Conservation (phyloP, 352 stramenopile species). For the Pythium myriotylum region DNA sequence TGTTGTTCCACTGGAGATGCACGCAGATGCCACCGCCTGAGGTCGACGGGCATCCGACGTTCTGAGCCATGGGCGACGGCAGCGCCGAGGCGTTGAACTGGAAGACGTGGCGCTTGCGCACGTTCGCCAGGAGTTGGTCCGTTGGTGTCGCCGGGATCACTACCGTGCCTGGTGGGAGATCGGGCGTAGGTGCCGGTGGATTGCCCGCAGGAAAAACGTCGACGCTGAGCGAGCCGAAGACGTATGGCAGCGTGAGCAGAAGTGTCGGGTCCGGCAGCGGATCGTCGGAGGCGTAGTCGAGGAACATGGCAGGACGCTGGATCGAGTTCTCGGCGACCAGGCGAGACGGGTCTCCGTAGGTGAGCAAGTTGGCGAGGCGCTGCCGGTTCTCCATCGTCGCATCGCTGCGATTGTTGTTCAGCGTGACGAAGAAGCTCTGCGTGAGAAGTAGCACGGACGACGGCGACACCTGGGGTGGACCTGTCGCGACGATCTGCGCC, state of each 20-base stretch:
- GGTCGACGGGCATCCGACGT: background rate
- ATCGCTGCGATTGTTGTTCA: slow-evolving; percentile 20
- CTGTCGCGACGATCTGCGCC: slow-evolving; percentile 26
- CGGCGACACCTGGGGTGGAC: slow-evolving; percentile 26
- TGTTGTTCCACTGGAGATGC: slow-evolving; percentile 50
- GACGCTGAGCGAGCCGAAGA: slow-evolving; percentile 50
- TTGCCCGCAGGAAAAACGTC: slow-evolving; percentile 47
- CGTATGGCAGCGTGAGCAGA: slow-evolving; percentile 39
- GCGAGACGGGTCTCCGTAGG: slow-evolving; percentile 46
- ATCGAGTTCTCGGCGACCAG: slow-evolving; percentile 7
- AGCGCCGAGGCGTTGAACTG: slow-evolving; percentile 20
- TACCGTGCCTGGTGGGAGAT: slow-evolving; percentile 14
- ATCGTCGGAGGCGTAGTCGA: slow-evolving; percentile 43
- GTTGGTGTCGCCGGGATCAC: slow-evolving; percentile 37
- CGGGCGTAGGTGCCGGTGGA: slow-evolving; percentile 25
- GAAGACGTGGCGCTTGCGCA: slow-evolving; percentile 50
- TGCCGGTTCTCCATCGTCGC: slow-evolving; percentile 29
- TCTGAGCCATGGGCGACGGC: background rate
- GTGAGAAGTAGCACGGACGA: slow-evolving; percentile 44
- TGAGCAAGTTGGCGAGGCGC: slow-evolving; percentile 41
- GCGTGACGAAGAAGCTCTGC: slow-evolving; percentile 44
- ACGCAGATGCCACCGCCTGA: slow-evolving; percentile 35
- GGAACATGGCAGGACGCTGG: slow-evolving; percentile 38
- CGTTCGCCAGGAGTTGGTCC: slow-evolving; percentile 32
- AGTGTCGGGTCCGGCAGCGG: slow-evolving; percentile 11